These are phyloP conservation scores for Exserohilum rostratum DNA, from an alignment of 2,329 filamentous ascomycete genomes.

Conservation along the genomic window DNA sequence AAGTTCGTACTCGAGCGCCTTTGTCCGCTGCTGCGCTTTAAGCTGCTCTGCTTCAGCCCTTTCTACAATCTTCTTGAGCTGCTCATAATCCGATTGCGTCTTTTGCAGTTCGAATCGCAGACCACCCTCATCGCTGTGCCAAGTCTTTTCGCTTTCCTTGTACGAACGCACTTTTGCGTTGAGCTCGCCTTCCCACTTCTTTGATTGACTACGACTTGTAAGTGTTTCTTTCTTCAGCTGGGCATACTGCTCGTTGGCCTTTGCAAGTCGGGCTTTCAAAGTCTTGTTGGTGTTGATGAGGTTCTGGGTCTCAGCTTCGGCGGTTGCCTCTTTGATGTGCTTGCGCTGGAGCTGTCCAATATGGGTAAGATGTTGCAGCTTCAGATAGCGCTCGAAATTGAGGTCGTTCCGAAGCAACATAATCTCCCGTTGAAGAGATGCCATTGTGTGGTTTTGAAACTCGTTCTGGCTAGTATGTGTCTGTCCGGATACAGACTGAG, in stretches of 20 bases:
- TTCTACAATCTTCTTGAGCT: slow-evolving; percentile 69
- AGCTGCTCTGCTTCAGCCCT: slow-evolving; percentile 71
- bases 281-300: slow-evolving; percentile 77
- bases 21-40: slow-evolving; percentile 60
- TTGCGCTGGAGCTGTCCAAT: slow-evolving; percentile 78
- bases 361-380: slow-evolving; percentile 80
- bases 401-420: slow-evolving; percentile 78
- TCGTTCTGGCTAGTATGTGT: slow-evolving; percentile 36
- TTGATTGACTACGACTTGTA: slow-evolving; percentile 72
- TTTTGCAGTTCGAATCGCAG: slow-evolving; percentile 65
- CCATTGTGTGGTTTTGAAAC: slow-evolving; percentile 46
- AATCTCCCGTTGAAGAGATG: slow-evolving; percentile 72
- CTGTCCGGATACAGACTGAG: slow-evolving; percentile 31
- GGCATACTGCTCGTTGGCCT: slow-evolving; percentile 72
- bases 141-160: slow-evolving; percentile 72
- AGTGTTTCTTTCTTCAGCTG: slow-evolving; percentile 75
- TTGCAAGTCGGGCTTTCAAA: slow-evolving; percentile 73
- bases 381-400: slow-evolving; percentile 82
- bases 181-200: slow-evolving; percentile 78
- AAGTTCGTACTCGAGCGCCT: slow-evolving; percentile 64
- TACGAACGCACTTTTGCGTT: slow-evolving; percentile 69
- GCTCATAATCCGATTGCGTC: slow-evolving; percentile 65
- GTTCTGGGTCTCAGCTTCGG: slow-evolving; percentile 82
- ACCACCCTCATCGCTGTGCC: slow-evolving; percentile 62
- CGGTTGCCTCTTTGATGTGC: slow-evolving; percentile 76